phyloP scores from a whole-genome alignment of 1,284 basidiomycete genomes.

The Leccinum pachyderme region DNA sequence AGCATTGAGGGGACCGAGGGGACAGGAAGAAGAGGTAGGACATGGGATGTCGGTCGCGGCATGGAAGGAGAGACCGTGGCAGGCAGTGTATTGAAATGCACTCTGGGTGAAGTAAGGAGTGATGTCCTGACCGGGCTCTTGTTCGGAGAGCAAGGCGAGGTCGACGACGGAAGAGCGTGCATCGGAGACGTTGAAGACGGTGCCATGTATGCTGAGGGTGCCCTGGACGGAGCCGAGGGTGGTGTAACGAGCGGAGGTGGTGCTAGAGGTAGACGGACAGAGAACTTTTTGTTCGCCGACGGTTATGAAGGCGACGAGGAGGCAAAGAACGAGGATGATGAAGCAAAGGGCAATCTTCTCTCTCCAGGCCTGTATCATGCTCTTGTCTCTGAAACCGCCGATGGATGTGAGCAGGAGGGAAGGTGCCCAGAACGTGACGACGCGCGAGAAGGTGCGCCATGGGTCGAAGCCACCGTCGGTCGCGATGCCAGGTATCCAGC shows the following conservation, averaged over 20 bases:
- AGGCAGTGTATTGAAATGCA: conserved; percentile 62
- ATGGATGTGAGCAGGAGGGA: conserved; percentile 69
- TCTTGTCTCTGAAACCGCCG: conserved; percentile 80
- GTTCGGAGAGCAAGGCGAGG: conserved; percentile 56
- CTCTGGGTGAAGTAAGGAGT: conserved; percentile 79
- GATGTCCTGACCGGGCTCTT: conserved; percentile 82
- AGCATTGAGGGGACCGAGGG: conserved; percentile 56
- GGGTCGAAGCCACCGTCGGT: conserved; percentile 55
- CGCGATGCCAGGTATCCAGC: conserved; percentile 28
- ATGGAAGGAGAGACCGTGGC: conserved; percentile 56
- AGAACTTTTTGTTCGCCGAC: conserved; percentile 93
- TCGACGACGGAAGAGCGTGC: conserved; percentile 52
- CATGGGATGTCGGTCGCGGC: conserved; percentile 81
- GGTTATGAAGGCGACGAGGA: conserved; percentile 85
- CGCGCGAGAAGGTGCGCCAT: conserved; percentile 81
- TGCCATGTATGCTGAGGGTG: conserved; percentile 78
- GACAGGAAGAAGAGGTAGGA: conserved; percentile 53
- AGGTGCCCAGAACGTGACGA: conserved; percentile 92
- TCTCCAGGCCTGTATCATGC: conserved; percentile 89
- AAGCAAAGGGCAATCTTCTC: conserved; percentile 95
- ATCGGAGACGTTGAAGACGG: conserved; percentile 72
- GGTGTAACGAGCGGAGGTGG: conserved; percentile 66
- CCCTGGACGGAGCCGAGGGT: conserved; percentile 57
- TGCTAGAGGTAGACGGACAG: conserved; percentile 68
- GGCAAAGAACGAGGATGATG: conserved; percentile 80